phyloP scores from a whole-genome alignment of 78 protist species.

The Bodo saltans region DNA sequence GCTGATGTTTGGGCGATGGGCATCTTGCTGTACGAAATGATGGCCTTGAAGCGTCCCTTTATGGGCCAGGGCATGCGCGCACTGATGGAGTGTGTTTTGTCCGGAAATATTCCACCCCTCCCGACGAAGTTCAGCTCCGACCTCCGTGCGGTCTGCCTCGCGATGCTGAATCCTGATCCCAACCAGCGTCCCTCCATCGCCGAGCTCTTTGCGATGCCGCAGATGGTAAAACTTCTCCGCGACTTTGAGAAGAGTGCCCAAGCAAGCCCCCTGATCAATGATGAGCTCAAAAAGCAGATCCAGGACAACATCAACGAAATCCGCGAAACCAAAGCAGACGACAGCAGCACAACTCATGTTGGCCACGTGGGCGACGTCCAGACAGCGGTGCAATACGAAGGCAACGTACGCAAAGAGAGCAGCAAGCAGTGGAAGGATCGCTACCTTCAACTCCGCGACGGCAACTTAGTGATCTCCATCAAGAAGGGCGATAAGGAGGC shows the following conservation, averaged over 20 bases:
- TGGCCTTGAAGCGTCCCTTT: conserved; percentile 13
- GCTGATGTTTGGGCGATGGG: conserved; percentile 36
- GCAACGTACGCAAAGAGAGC: not conserved
- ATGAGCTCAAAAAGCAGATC: not conserved
- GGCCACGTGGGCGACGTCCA: not conserved
- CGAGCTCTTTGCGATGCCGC: not conserved
- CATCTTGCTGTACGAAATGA: conserved; percentile 27
- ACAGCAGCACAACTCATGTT: not conserved
- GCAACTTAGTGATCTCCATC: not conserved
- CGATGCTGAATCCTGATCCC: not conserved
- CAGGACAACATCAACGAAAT: not conserved
- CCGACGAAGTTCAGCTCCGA: conserved; percentile 52
- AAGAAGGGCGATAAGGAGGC: not conserved
- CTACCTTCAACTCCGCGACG: not conserved
- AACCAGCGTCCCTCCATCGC: not conserved
- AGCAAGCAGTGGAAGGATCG: not conserved
- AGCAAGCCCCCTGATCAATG: not conserved
- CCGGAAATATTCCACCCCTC: conserved; percentile 77
- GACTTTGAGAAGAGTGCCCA: not conserved
- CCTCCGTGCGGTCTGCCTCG: conserved; percentile 21
- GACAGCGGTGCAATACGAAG: not conserved
- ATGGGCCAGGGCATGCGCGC: not conserved
- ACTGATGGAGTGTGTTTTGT: conserved; percentile 11
- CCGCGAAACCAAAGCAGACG: not conserved
- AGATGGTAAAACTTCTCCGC: not conserved